Evolutionary conservation across 768 basidiomycete species (phyloP), one percentile per base, ranked within the genome.

Genomic region (Pisolithus marmoratus): DNA sequence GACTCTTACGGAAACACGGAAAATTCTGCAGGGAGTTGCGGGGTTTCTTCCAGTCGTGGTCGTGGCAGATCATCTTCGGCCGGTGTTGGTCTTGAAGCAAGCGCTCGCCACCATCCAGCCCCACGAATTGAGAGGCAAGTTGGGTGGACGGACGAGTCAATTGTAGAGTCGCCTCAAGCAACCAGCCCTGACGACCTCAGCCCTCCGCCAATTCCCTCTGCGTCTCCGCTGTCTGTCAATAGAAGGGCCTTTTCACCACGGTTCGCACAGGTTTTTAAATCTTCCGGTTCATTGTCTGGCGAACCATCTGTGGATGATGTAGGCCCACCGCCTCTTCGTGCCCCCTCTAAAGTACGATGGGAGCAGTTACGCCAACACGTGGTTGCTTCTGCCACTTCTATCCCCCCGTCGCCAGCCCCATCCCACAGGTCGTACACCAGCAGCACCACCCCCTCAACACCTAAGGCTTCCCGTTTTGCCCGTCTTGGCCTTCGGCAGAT

Each of bases 401-500:
- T 63, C 55, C 46, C 57, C 38, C 57, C 55, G 4, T 61, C 63
- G 34, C 64, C 51, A 41, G 55, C 65, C 26, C 52, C 56, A 26
- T 46, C 48, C 31, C 36, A 46, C 11, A 23, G 46, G 24, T 3
- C 29, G 14, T 34, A 31, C 15, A 45, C 8, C 58, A 56, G 37
- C 53, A 53, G 58, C 23, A 49, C 66, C 5, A 49, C 58, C n/a
- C 55, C 58, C 6, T 70, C 68, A 47, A 70, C 79, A 0, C 76
- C 79, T 9, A 83, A 80, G 57, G 72, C 72, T 5, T 80, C 78
- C 31, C 71, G 78, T 14, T 62, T 84, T 27, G 73, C 68, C 12
- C 63, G 74, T 43, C 64, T 83, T 12, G 82, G 79, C 2, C 81
- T 85, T 56, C 74, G 74, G 44, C 82, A 87, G 22, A 79, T 85